Base-by-base conservation (phyloP, 129 eudicot genomes). In the Centaurea solstitialis region DNA sequence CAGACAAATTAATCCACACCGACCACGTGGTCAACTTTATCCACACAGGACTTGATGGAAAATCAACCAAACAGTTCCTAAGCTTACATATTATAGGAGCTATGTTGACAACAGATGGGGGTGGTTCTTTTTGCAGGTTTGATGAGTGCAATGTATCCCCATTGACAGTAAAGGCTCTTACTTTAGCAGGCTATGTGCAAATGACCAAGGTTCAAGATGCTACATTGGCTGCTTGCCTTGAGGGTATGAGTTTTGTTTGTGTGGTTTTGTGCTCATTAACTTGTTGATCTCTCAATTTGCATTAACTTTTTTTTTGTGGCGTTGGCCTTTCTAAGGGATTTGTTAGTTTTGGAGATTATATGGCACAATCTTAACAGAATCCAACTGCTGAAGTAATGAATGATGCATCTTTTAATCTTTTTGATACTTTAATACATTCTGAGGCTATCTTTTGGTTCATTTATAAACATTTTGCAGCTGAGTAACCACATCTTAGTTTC, bases 171-270 rank as follows among this genome's bases (percentile, higher is more conserved):
- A 89, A 86, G 91, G 98, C 99, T 11, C 93, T 95, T 81, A 81
- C 90, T 53, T 83, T 80, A 77, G 97, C 99, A 47, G 98, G 97
- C 62, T 95, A 95, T 86, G 86, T 89, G 75, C 97, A 90, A 86
- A 89, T 95, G 98, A 92, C 99, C 28, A 90, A 77, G 81, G 97
- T 95, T 28, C 99, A 95, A 83, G 99, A 92, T 78, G 98, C 94
- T 81, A 80, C 98, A 5, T 76, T 95, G 67, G 74, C 94, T 80
- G 86, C 93, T 50, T 92, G 83, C 87, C 91, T 92, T 17, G 97
- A 92, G 62, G 99, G 99, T 94, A 84, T 75, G 87, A 30, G 45
- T 20, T 59, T 8, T 72, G 33, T 23, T 40, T 68, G 10, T 45
- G 33, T 72, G 20, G 10, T 23, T 30, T 77, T 18, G 68, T 45